Evolutionary conservation across 2,329 filamentous ascomycete species (phyloP).

Genomic region (Neofusicoccum cordaticola): DNA sequence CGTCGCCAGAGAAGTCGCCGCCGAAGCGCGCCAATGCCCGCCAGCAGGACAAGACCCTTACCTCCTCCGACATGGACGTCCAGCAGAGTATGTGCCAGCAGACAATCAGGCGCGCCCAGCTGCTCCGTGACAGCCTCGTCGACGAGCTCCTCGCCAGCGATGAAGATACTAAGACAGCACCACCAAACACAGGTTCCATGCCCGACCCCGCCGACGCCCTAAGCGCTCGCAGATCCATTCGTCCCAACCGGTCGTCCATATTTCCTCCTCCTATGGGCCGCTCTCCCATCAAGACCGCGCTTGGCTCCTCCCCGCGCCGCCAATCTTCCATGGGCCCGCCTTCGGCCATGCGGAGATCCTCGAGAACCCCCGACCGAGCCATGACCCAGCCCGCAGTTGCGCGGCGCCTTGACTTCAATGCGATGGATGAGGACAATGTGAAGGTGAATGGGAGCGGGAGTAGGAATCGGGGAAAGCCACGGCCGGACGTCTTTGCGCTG

Average conservation of each 20-base stretch:
- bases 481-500: slow-evolving; percentile 33
- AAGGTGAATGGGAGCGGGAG: slow-evolving; percentile 29
- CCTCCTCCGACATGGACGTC: slow-evolving; percentile 61
- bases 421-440: slow-evolving; percentile 25
- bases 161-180: slow-evolving; percentile 1
- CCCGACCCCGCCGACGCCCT: slow-evolving; percentile 48
- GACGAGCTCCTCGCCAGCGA: slow-evolving; percentile 4
- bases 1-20: slow-evolving; percentile 71
- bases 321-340: slow-evolving; percentile 57
- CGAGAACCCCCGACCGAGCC: slow-evolving; percentile 30
- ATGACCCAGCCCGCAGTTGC: slow-evolving; percentile 45
- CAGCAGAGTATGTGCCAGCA: slow-evolving; percentile 53
- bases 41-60: slow-evolving; percentile 41
- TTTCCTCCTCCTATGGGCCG: slow-evolving; percentile 51
- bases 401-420: slow-evolving; percentile 54
- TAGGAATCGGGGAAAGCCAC: slow-evolving; percentile 28
- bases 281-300: slow-evolving; percentile 64
- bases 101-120: not conserved
- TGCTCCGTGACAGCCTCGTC: not conserved
- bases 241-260: slow-evolving; percentile 36
- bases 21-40: slow-evolving; percentile 32
- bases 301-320: slow-evolving; percentile 58
- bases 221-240: slow-evolving; percentile 47
- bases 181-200: slow-evolving; percentile 42
- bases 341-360: slow-evolving; percentile 47